Evolutionary conservation across 768 basidiomycete species (phyloP).

Genomic region (Amanita jacksonii): DNA sequence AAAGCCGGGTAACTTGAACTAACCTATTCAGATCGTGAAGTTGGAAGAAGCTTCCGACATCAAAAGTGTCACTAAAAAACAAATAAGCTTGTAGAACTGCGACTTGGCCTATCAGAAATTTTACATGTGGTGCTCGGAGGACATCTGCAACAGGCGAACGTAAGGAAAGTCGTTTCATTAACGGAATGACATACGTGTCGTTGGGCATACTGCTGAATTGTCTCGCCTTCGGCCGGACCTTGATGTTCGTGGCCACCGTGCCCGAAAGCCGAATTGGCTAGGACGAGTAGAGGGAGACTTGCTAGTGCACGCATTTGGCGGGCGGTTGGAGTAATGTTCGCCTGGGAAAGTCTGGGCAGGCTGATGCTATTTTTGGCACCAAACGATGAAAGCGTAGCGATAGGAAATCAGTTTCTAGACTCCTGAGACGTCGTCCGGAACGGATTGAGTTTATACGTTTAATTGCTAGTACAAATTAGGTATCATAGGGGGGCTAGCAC

Average conservation of each 20-base stretch:
- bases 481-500: too few species aligned
- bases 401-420: too few species aligned
- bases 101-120: conserved; percentile 9
- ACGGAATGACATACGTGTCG: conserved; percentile 64
- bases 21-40: conserved; percentile 88
- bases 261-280: conserved; percentile 21
- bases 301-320: conserved; percentile 33
- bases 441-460: too few species aligned
- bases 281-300: conserved; percentile 31
- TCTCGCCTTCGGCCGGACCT: conserved; percentile 44
- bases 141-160: conserved; percentile 48
- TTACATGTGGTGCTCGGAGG: conserved; percentile 82
- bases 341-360: neutral
- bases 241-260: conserved; percentile 58
- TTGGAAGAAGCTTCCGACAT: conserved; percentile 84
- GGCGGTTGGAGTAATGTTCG: neutral
- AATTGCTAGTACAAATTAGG: too few species aligned
- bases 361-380: neutral
- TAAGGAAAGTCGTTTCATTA: conserved; percentile 7
- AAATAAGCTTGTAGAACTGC: conserved; percentile 2
- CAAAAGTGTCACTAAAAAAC: conserved; percentile 62
- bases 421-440: too few species aligned
- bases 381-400: too few species aligned
- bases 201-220: conserved; percentile 76
- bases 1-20: conserved; percentile 13